Evolutionary conservation across 345 rosid genomes (phyloP).

Genomic region (Cardiospermum halicacabum): DNA sequence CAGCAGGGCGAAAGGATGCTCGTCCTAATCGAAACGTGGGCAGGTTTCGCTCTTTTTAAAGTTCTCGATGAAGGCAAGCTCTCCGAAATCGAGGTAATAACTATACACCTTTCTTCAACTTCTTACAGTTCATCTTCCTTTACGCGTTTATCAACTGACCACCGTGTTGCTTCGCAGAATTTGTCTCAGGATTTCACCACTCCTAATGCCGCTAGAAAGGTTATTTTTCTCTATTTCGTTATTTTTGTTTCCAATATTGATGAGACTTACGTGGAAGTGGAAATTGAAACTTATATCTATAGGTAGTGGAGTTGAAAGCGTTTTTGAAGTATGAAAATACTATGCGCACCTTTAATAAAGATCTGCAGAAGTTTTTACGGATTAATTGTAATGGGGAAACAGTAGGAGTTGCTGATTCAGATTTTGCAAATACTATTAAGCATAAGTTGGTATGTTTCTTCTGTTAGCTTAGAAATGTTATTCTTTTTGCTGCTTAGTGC

Average conservation of each 20-base stretch:
- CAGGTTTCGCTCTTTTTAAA: constrained; percentile 71
- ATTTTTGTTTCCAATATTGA: background rate
- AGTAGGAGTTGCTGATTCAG: constrained; percentile 81
- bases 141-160: background rate
- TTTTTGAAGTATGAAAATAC: constrained; percentile 91
- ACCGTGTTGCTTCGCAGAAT: constrained; percentile 44
- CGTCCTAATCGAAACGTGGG: constrained; percentile 67
- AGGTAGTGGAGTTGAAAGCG: constrained; percentile 80
- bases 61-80: constrained; percentile 67
- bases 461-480: no score
- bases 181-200: constrained; percentile 52
- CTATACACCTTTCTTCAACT: background rate
- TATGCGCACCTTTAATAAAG: constrained; percentile 72
- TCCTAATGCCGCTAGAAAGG: constrained; percentile 61
- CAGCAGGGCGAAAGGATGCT: constrained; percentile 35
- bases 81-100: constrained; percentile 58
- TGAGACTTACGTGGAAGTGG: no score
- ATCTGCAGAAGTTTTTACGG: constrained; percentile 72
- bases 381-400: constrained; percentile 64
- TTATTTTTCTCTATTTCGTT: constrained; percentile 4
- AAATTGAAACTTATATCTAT: no score
- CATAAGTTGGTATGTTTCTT: constrained; percentile 80
- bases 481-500: background rate
- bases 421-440: constrained; percentile 87
- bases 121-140: background rate